Evolutionary conservation across 1,284 basidiomycete genomes (phyloP), one percentile per base, ranked within the genome.

Genomic region (Mycena sp.): DNA sequence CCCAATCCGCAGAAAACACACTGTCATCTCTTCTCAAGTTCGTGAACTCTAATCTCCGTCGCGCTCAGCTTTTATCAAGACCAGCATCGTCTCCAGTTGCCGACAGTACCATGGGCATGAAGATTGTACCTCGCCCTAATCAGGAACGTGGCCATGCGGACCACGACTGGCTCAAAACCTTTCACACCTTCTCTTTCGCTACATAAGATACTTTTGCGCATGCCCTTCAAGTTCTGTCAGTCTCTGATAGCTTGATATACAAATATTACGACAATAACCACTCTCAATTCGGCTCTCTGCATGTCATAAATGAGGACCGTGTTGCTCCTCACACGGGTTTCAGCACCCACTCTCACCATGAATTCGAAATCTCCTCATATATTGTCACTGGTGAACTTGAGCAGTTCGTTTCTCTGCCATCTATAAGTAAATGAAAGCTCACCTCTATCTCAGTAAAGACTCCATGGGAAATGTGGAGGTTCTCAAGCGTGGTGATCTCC

Each of bases 281-380:
- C 68, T 79, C 86, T 41, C 78, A 81, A 6, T 92, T 84, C 65
- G 87, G 91, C 2, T 73, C 84, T 25, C 82, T 94, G 3, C 86
- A 90, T 4, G 88, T 92, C 49, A 85, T 98, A 75, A 98, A 98
- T 77, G 96, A 98, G 76, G 96, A 98, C 72, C 87, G 94, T 32
- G 94, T 98, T 26, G 86, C 85, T 2, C 80, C 92, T 4, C 73
- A 78, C 3, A 90, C 87, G 7, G 96, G 96, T 0, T 98, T 98
- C 70, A 94, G 93, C 38, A 90, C 88, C 0, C 95, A 98, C 72
- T 82, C 84, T 10, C 96, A 98, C 74, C 82, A 87, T 32, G 91
- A 93, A 73, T 93, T 94, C 70, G 95, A 99, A 73, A 98, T 98
- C 69, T 98, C 96, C 80, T 91, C 89, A 1, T 96, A 98, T 69